A percentile compares a stretch with the other conserved stretches of the same genome.
These are phyloP conservation scores for Globisporangium takayamanum DNA, from an alignment of 352 stramenopile genomes.

Conservation along the genomic window DNA sequence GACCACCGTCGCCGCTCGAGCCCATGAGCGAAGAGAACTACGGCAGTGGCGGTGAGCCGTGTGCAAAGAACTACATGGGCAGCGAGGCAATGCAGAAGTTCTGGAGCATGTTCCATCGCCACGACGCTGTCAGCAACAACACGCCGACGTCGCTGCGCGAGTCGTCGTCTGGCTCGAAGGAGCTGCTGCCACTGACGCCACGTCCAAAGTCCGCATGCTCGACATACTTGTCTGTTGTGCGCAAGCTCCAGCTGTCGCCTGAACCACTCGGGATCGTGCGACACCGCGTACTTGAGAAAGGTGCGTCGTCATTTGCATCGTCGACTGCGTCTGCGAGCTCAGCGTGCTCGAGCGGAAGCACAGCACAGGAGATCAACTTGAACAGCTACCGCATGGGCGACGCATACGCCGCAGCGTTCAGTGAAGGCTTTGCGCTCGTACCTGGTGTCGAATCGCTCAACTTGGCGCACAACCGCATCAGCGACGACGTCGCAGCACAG, in stretches of 20 bases:
- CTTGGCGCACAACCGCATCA: conserved; percentile 65
- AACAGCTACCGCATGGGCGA: conserved; percentile 70
- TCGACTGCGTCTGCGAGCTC: conserved; percentile 27
- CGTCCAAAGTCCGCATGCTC: conserved; percentile 48
- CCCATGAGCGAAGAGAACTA: conserved; percentile 22
- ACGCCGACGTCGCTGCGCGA: conserved; percentile 12
- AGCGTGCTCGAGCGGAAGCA: conserved; percentile 28
- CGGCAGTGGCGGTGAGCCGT: conserved; percentile 16
- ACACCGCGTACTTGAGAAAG: conserved; percentile 40
- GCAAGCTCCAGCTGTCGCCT: conserved; percentile 45
- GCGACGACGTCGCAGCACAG: conserved; percentile 45
- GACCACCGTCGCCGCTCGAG: conserved; percentile 60
- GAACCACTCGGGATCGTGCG: conserved; percentile 68
- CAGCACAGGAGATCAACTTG: conserved; percentile 54
- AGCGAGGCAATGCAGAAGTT: conserved; percentile 47
- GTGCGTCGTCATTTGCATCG: conserved; percentile 20
- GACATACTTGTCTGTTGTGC: conserved; percentile 56
- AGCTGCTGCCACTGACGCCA: conserved; percentile 11
- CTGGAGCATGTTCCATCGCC: conserved; percentile 66
- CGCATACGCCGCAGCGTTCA: conserved; percentile 48
- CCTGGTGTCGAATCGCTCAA: conserved; percentile 64
- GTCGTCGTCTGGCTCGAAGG: neutral
- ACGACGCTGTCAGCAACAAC: conserved; percentile 57
- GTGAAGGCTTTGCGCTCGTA: conserved; percentile 52
- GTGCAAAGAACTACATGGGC: conserved; percentile 56